Percentiles rank a stretch among this genome's conserved stretches.
phyloP scores from a whole-genome alignment of 495 filamentous ascomycete species.

The Staphylotrichum longicolle region DNA sequence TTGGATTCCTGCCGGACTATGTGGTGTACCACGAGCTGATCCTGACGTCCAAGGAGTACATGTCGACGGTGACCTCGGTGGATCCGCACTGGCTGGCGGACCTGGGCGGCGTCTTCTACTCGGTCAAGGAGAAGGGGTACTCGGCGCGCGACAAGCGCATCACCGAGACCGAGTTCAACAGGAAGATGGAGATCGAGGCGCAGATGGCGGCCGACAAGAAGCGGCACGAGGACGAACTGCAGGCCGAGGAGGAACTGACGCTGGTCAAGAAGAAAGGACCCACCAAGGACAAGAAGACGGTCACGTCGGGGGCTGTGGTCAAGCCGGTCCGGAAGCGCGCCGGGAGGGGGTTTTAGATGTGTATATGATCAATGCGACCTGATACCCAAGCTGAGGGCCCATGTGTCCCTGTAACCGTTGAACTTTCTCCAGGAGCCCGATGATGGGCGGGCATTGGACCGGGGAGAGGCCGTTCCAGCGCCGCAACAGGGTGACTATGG shows the following conservation, averaged over 20 bases:
- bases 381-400: background rate
- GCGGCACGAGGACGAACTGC: conserved; percentile 60
- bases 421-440: background rate
- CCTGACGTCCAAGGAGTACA: conserved; percentile 95
- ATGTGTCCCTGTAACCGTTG: background rate
- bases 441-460: too few relatives aligned
- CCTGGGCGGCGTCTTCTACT: conserved; percentile 97
- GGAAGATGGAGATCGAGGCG: conserved; percentile 91
- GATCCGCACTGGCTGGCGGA: conserved; percentile 99
- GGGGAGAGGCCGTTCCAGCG: background rate
- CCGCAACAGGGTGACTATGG: background rate
- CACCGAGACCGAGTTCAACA: conserved; percentile 91
- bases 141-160: conserved; percentile 83
- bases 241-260: conserved; percentile 45
- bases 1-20: conserved; percentile 92
- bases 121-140: conserved; percentile 96
- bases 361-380: background rate
- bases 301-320: conserved; percentile 56
- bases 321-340: conserved; percentile 56
- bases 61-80: conserved; percentile 94
- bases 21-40: conserved; percentile 99
- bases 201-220: conserved; percentile 88
- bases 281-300: conserved; percentile 52
- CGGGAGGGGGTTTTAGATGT: conserved; percentile 32
- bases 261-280: conserved; percentile 46